These are phyloP conservation scores for Ophiostoma populinum DNA, from an alignment of 2,329 filamentous ascomycete genomes.

Conservation along the genomic window DNA sequence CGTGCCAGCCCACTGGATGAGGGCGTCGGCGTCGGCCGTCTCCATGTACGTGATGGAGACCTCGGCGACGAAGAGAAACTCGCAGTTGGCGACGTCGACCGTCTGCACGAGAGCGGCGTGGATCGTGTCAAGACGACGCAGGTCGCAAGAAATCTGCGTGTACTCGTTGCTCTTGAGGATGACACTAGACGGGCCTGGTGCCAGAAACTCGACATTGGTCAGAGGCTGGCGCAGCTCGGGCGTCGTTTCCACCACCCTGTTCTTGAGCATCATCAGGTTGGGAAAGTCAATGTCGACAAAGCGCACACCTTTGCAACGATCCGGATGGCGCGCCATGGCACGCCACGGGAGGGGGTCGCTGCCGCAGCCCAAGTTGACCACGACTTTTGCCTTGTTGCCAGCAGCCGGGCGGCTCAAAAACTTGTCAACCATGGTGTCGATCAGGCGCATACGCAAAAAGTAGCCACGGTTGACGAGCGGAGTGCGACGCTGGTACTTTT, in stretches of 20 bases:
- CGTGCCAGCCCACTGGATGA: slow-evolving; percentile 61
- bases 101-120: slow-evolving; percentile 39
- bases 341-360: slow-evolving; percentile 83
- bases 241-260: slow-evolving; percentile 45
- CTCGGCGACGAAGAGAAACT: slow-evolving; percentile 69
- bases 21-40: slow-evolving; percentile 48
- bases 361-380: slow-evolving; percentile 77
- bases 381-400: slow-evolving; percentile 46
- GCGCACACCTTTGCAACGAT: slow-evolving; percentile 36
- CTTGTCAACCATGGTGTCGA: slow-evolving; percentile 55
- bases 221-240: slow-evolving; percentile 38
- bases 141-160: slow-evolving; percentile 63
- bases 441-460: slow-evolving; percentile 67
- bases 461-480: slow-evolving; percentile 85
- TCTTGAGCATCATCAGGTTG: slow-evolving; percentile 60
- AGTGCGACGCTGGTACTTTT: slow-evolving; percentile 65
- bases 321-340: slow-evolving; percentile 49
- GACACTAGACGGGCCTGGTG: slow-evolving; percentile 27
- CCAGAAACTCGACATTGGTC: slow-evolving; percentile 22
- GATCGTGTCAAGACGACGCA: slow-evolving; percentile 49
- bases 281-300: slow-evolving; percentile 84
- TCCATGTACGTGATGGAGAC: slow-evolving; percentile 89
- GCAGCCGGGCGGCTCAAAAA: slow-evolving; percentile 44
- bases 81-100: slow-evolving; percentile 37
- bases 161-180: slow-evolving; percentile 54